A percentile compares a stretch with the other conserved stretches of the same genome.
Conservation (phyloP, 2,329 filamentous ascomycete species). For the Helotiales sp. region DNA sequence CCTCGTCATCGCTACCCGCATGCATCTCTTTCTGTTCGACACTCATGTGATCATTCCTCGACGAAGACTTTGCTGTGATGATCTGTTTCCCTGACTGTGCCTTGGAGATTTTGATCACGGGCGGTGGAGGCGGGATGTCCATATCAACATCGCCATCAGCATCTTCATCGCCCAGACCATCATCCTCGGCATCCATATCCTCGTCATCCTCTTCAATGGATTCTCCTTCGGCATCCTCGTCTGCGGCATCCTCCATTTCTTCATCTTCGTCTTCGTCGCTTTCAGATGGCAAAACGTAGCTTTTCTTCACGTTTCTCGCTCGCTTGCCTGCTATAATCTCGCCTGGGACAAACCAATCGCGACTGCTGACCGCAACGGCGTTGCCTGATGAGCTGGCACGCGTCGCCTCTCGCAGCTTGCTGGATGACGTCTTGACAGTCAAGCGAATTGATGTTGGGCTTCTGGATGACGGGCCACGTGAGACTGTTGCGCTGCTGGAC, state of each 20-base stretch:
- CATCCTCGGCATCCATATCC: conserved; percentile 39
- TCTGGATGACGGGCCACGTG: conserved; percentile 32
- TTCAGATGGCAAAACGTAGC: conserved; percentile 47
- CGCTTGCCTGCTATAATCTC: conserved; percentile 35
- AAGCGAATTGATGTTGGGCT: conserved; percentile 33
- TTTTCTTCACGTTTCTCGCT: conserved; percentile 35
- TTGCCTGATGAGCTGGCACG: conserved; percentile 24
- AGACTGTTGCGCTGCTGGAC: conserved; percentile 31
- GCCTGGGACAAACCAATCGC: conserved; percentile 31
- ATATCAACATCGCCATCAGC: conserved; percentile 43
- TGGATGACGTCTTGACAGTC: conserved; percentile 36
- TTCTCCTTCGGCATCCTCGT: conserved; percentile 20
- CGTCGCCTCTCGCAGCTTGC: conserved; percentile 35
- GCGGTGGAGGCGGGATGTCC: conserved; percentile 32
- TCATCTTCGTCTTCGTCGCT: conserved; percentile 37
- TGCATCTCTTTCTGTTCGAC: conserved; percentile 35
- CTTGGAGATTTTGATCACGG: conserved; percentile 34
- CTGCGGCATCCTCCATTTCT: conserved; percentile 25
- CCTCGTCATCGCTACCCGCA: conserved; percentile 36
- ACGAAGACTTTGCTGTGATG: conserved; percentile 28
- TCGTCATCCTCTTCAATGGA: conserved; percentile 28
- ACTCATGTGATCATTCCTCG: conserved; percentile 23
- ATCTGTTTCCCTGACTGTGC: conserved; percentile 26
- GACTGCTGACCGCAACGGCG: conserved; percentile 19
- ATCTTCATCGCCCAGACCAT: conserved; percentile 44